Evolutionary conservation across 257 asterid species (phyloP), one percentile per base, ranked within the genome.

Genomic region (Ilex asprella): DNA sequence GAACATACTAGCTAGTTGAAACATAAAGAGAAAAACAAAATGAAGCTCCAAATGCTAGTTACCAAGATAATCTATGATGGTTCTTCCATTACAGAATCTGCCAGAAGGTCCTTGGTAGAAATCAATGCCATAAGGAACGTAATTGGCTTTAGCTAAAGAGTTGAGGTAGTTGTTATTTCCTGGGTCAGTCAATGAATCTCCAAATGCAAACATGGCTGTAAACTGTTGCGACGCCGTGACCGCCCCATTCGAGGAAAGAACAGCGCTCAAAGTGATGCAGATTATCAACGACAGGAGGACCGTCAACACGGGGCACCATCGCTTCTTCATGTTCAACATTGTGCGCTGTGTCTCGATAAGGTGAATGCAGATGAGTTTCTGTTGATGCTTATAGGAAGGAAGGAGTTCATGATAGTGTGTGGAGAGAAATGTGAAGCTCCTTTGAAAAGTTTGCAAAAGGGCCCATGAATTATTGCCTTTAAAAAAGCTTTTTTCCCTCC

Each of bases 111-210:
- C 87, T 27, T 58, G 35, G 13, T 39, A 29, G 73, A 81, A 81
- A 72, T 88, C 96, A 27, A 88, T 74, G 6, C 91, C 96, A 30
- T 88, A 88, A 52, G 96, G 96, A 12, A 69, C 58, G 59, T 76
- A 88, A 61, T 85, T 88, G 0, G 96, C 96, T 72, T 88, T 88
- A 4, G 96, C 96, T 32, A 78, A 51, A 2, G 96, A 76, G 35
- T 59, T 62, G 53, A 88, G 77, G 76, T 76, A 75, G 63, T 88
- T 85, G 84, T 88, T 85, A 61, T 88, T 88, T 10, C 94, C 91
- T 0, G 91, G 87, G 72, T 87, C 94, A 0, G 73, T 78, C 55
- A 87, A 58, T 1, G 95, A 87, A 68, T 84, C 95, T 3, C 95
- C 95, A 65, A 87, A 87, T 7, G 75, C 82, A 61, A 84, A 87